These are phyloP conservation scores for Aspergillus ruber DNA, from an alignment of 2,329 filamentous ascomycete genomes.

Conservation along the genomic window DNA sequence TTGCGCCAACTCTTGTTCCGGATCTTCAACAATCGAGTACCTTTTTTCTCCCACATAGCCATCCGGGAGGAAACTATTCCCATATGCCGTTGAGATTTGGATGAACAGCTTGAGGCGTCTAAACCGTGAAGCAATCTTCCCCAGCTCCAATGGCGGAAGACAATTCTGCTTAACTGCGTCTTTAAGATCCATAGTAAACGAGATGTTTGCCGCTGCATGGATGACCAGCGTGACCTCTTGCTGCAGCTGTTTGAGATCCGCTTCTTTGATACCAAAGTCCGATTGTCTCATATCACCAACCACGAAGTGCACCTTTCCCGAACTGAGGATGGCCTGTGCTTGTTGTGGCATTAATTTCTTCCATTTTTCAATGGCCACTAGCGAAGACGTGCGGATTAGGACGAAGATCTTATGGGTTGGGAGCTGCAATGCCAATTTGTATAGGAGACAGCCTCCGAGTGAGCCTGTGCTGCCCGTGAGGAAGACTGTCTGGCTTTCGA, in stretches of 20 bases:
- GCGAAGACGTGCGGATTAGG: slow-evolving; percentile 18
- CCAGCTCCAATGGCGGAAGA: slow-evolving; percentile 24
- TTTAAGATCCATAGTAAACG: slow-evolving; percentile 19
- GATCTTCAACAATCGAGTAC: slow-evolving; percentile 19
- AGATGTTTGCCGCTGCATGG: slow-evolving; percentile 27
- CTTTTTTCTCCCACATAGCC: slow-evolving; percentile 21
- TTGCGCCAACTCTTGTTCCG: slow-evolving; percentile 21
- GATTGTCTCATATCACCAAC: slow-evolving; percentile 21
- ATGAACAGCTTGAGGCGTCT: slow-evolving; percentile 21
- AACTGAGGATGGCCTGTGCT: slow-evolving; percentile 17
- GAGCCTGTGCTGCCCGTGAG: slow-evolving; percentile 27
- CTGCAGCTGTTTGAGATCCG: slow-evolving; percentile 12
- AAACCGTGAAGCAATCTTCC: slow-evolving; percentile 20
- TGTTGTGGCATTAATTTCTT: slow-evolving; percentile 24
- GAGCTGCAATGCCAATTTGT: slow-evolving; percentile 27
- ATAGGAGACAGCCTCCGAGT: slow-evolving; percentile 27
- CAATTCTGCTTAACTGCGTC: slow-evolving; percentile 28
- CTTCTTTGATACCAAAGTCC: slow-evolving; percentile 19
- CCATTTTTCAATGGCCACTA: slow-evolving; percentile 23
- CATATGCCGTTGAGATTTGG: slow-evolving; percentile 26
- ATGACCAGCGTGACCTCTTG: slow-evolving; percentile 28
- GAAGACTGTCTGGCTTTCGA: slow-evolving; percentile 22
- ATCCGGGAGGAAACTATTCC: slow-evolving; percentile 26
- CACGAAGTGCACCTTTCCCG: slow-evolving; percentile 22
- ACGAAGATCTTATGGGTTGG: slow-evolving; percentile 26